Evolutionary conservation across 2,329 filamentous ascomycete species (phyloP), one percentile per base, ranked within the genome.

Genomic region (Diaporthe ilicicola): DNA sequence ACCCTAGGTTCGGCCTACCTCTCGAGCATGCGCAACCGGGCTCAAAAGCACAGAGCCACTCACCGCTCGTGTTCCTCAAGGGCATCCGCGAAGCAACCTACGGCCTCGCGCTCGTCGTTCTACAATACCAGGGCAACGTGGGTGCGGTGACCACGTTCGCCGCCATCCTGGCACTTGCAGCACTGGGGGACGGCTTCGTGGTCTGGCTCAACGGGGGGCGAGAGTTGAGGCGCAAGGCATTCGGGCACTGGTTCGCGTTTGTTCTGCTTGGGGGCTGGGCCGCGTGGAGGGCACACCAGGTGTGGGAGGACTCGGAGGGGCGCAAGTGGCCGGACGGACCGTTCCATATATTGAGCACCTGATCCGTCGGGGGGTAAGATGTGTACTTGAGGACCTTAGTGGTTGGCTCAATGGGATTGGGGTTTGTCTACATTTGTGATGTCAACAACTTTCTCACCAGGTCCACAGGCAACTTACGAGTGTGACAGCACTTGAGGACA

Each of bases 61-160:
- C 80, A 27, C 77, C 80, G 1, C 77, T 81, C 22, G 78, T 82
- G 72, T 79, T 79, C 61, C 76, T 81, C 70, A 81, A 82, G 66
- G 79, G 78, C 8, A 74, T 79, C 10, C 78, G 80, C 3, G 80
- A 82, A 69, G 53, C 81, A 4, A 76, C 74, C 2, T 81, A 78
- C 61, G 80, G 80, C 19, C n/a, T 78, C 1, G 67, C 75, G 0
- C 55, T 81, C 59, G 61, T 80, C 29, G 74, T 71, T 17, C 67
- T 81, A 19, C 78, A 81, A 62, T 70, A 70, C 19, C 79, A 79
- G 53, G 77, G 74, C 29, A 77, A 79, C 39, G 74, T 76, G 24
- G 59, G 44, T 2, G 79, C 76, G 2, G 70, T 82, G 13, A 81
- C 77, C 2, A 76, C 77, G 0, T 74, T 80, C 46, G 75, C 76